These are phyloP conservation scores for Phialophora tarda DNA, from an alignment of 2,329 filamentous ascomycete genomes.

Conservation along the genomic window DNA sequence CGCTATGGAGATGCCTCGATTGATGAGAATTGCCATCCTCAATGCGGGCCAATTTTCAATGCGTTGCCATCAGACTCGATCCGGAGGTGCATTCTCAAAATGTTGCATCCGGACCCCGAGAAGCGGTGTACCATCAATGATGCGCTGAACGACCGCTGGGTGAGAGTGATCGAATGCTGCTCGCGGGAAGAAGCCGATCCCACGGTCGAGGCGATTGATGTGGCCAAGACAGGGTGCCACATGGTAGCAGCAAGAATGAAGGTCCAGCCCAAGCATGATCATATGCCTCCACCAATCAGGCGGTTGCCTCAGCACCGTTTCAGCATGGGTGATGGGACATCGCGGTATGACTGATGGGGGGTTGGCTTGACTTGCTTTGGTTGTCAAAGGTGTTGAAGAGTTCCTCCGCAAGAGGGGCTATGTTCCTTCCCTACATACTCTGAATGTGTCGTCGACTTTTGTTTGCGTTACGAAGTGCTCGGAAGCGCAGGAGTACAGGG, in stretches of 20 bases:
- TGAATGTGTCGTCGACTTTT: conserved; percentile 10
- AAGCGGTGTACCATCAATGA: conserved; percentile 73
- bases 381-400: background rate
- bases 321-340: conserved; percentile 42
- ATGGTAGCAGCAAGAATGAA: conserved; percentile 40
- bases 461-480: conserved; percentile 38
- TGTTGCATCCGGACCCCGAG: conserved; percentile 79
- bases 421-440: conserved; percentile 3
- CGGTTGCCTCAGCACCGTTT: conserved; percentile 41
- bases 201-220: conserved; percentile 50
- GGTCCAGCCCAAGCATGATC: conserved; percentile 44
- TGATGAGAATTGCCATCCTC: conserved; percentile 68
- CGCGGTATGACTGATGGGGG: conserved; percentile 31
- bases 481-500: conserved; percentile 33
- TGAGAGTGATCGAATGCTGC: conserved; percentile 79
- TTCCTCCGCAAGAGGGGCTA: background rate
- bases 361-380: background rate
- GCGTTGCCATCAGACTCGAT: conserved; percentile 70
- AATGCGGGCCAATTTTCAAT: conserved; percentile 68
- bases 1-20: conserved; percentile 43
- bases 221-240: conserved; percentile 39
- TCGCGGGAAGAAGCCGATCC: conserved; percentile 62
- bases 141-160: conserved; percentile 72
- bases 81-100: conserved; percentile 73
- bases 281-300: conserved; percentile 44